These are phyloP conservation scores for Papiliotrema nemorosa DNA, from an alignment of 1,284 basidiomycete genomes.

Conservation along the genomic window DNA sequence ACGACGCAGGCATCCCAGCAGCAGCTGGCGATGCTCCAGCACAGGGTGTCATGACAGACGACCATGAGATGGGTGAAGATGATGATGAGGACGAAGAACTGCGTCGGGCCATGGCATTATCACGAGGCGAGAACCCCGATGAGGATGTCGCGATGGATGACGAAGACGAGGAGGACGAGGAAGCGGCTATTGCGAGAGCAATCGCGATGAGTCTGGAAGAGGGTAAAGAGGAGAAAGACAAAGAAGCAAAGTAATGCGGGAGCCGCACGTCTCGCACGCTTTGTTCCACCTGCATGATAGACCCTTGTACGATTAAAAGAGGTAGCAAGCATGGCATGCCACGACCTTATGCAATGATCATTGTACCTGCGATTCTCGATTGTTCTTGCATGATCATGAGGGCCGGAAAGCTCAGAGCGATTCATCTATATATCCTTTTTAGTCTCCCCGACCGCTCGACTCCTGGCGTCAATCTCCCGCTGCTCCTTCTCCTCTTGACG, in stretches of 20 bases:
- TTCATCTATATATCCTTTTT: slow-evolving; percentile 37
- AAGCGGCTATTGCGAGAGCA: slow-evolving; percentile 61
- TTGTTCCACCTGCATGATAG: too few relatives aligned
- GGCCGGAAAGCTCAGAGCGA: too few relatives aligned
- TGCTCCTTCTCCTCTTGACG: slow-evolving; percentile 63
- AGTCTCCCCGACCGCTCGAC: slow-evolving; percentile 14
- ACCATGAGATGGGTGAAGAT: slow-evolving; percentile 23
- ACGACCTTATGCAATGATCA: too few relatives aligned
- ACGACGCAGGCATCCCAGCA: slow-evolving; percentile 13
- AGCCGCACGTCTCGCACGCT: too few relatives aligned
- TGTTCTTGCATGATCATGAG: too few relatives aligned
- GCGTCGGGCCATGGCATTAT: slow-evolving; percentile 41
- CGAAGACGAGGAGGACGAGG: slow-evolving; percentile 52
- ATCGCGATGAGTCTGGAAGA: slow-evolving; percentile 60
- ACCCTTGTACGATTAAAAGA: not conserved
- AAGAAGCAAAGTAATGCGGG: slow-evolving; percentile 21
- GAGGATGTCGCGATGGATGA: slow-evolving; percentile 42
- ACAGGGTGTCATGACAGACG: slow-evolving; percentile 5
- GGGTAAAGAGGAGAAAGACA: slow-evolving; percentile 30
- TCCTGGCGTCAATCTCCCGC: slow-evolving; percentile 51
- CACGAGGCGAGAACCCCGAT: slow-evolving; percentile 30
- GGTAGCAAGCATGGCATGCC: too few relatives aligned
- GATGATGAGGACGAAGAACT: slow-evolving; percentile 44
- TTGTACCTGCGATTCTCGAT: too few relatives aligned
- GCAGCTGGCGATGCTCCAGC: slow-evolving; percentile 19